Base-by-base conservation (phyloP, 1,284 basidiomycete genomes). In the Austroboletus novae-zelandiae region DNA sequence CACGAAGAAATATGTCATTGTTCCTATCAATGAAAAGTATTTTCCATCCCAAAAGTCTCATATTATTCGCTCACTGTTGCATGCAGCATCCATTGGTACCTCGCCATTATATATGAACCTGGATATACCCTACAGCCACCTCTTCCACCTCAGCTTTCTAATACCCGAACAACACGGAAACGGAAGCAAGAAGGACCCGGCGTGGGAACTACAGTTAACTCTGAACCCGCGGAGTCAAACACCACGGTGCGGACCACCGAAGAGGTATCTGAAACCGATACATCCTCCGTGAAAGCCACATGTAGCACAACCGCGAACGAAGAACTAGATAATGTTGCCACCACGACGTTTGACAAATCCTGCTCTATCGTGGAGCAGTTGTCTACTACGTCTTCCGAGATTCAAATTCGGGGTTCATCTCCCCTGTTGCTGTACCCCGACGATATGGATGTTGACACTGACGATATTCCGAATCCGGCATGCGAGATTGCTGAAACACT, bases 21-120 rank as follows among this genome's bases (percentile, higher is more conserved):
- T 99, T 3, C 97, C 97, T 1, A 97, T 99, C 71, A 98, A 99
- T 63, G 97, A 99, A 69, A 78, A 94, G 90, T 95, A 66, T 50
- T 84, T 68, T 6, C 7, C 11, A 43, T 20, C 23, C 4, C 45
- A 36, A 5, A 39, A 32, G 31, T 55, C 49, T 42, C 3, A 32
- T 36, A 5, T 13, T 20, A 25, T 42, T 53, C 13, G 13, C 46
- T 65, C 34, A 67, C 30, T 8, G 4, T 25, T 43, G 43, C 39
- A 34, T 39, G 17, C 57, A 96, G 93, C 61, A 73, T 93, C 41
- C 97, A 99, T 72, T 99, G 97, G 97, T 99, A 97, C 68, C 79
- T 99, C 20, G 95, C 92, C 8, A 84, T 99, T 57, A 94, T 99
- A 58, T 88, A 85, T 68, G 86, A 91, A 53, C 96, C 97, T 0